A percentile compares a stretch with the other conserved stretches of the same genome.
These are phyloP conservation scores for Piper longum DNA, from an alignment of 164 flowering plant species.

Conservation along the genomic window DNA sequence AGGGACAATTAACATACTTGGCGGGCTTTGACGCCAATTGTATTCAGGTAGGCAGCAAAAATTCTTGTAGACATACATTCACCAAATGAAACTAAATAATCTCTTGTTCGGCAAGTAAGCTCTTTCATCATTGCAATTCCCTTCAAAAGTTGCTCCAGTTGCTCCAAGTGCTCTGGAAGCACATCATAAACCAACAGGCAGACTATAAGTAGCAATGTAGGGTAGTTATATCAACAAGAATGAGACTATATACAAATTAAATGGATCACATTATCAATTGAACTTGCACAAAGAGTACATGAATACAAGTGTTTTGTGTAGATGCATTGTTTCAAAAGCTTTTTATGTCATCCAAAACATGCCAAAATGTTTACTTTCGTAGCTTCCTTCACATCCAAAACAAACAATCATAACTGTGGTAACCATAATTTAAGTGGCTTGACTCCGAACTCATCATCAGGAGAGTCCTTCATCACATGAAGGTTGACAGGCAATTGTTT, in stretches of 20 bases:
- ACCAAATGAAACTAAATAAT: constrained; percentile 90
- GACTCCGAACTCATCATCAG: too few species aligned
- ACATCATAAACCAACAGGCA: neutral
- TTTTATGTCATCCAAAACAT: too few species aligned
- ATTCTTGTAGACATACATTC: constrained; percentile 99
- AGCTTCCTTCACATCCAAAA: too few species aligned
- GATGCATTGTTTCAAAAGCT: too few species aligned
- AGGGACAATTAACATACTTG: constrained; percentile 44
- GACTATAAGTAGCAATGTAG: neutral
- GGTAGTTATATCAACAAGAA: too few species aligned
- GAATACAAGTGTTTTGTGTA: too few species aligned
- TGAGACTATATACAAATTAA: too few species aligned
- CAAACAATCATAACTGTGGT: too few species aligned
- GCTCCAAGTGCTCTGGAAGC: constrained; percentile 48
- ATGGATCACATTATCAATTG: too few species aligned
- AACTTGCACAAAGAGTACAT: too few species aligned
- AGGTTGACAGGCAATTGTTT: neutral
- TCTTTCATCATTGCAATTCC: constrained; percentile 97
- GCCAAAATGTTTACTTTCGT: too few species aligned
- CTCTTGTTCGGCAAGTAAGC: constrained; percentile 72
- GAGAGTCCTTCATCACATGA: neutral
- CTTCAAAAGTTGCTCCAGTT: constrained; percentile 77
- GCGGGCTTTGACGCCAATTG: constrained; percentile 74
- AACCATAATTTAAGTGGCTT: too few species aligned
- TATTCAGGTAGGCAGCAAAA: constrained; percentile 84